phyloP scores from a whole-genome alignment of 2,329 filamentous ascomycete genomes.

The Nigrospora osmanthi region DNA sequence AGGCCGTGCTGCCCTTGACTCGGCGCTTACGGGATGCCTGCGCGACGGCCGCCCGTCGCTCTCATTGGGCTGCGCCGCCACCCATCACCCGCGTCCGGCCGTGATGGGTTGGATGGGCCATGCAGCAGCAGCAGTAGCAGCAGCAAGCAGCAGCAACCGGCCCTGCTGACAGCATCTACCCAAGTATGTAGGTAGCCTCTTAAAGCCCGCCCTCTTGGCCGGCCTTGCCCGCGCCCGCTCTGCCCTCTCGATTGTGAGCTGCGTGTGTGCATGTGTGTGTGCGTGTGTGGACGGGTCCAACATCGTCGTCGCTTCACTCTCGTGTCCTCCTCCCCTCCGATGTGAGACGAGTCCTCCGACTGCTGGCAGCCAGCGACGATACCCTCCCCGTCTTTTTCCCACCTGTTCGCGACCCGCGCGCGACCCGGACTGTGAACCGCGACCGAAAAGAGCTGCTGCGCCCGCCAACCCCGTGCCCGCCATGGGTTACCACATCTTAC shows the following conservation, averaged over 20 bases:
- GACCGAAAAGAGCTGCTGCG: constrained; percentile 1
- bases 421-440: background rate
- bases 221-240: no score
- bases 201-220: background rate
- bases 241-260: no score
- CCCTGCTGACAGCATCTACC: background rate
- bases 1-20: background rate
- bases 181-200: background rate
- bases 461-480: constrained; percentile 9
- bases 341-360: constrained; percentile 3
- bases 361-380: constrained; percentile 4
- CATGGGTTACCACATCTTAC: constrained; percentile 48
- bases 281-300: no score
- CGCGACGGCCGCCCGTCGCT: background rate
- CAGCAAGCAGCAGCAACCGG: no score
- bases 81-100: background rate
- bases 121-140: no score
- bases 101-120: background rate
- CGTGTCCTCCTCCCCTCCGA: background rate
- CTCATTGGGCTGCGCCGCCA: background rate
- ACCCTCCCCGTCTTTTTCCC: background rate
- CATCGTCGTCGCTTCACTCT: background rate
- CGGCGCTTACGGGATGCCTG: background rate
- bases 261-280: no score
- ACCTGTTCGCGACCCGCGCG: background rate